Base-by-base conservation (phyloP, 305 asterid species). In the Plantago lanceolata region DNA sequence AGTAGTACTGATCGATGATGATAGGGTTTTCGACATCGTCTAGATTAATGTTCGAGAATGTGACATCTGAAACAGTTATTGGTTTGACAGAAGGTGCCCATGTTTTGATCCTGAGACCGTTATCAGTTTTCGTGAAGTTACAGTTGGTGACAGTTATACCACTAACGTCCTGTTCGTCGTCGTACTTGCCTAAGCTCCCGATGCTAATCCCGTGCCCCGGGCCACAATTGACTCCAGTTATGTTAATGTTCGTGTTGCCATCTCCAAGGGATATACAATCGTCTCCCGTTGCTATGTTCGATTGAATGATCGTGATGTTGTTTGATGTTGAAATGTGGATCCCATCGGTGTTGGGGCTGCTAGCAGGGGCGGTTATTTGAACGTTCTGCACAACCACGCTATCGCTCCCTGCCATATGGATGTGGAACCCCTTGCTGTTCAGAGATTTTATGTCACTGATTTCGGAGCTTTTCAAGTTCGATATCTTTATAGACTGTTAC, bases 121-220 rank as follows among this genome's bases (percentile, higher is more conserved):
- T 75, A 0, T n/a, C 2, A 0, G 86, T 81, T 52, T 53, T 29
- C 1, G 29, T 68, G 8, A 81, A 13, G 6, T 60, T 72, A 40
- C 76, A 70, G 19, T 78, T 54, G 0, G 17, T 58, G 1, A 81
- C 76, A 0, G 4, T 3, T 14, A 81, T 37, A 8, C 73, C 79
- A 0, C 8, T 33, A 2, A 81, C 81, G 9, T 62, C 65, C 5
- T 40, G 13, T 49, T 81, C 84, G 0, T 21, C 2, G 0, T 13
- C 1, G 31, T 70, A 45, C 18, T 53, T 73, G 4, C 86, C 86
- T 15, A 78, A 33, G 71, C 83, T 80, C 24, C 84, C 84, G 14
- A 79, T 66, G 63, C 84, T 79, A 14, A 77, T 77, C 11, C 83
- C 83, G 55, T 78, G 77, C 14, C 86, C 86, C 0, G 85, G 80